A percentile compares a stretch with the other conserved stretches of the same genome.
These are phyloP conservation scores for Tulasnella sp. DNA, from an alignment of 768 basidiomycete genomes.

Conservation along the genomic window DNA sequence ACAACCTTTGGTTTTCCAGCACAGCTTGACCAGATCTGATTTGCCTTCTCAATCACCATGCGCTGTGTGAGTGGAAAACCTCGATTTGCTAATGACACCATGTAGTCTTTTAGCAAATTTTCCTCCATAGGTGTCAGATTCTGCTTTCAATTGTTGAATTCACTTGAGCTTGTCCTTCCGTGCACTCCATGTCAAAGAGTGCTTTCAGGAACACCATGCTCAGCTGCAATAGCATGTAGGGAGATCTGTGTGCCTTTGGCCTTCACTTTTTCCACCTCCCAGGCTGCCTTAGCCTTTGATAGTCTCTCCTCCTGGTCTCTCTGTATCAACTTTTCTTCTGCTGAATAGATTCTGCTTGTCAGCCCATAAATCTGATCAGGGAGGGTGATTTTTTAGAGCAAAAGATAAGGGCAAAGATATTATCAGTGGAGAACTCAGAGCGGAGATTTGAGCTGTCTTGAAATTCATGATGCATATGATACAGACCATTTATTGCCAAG, in stretches of 20 bases:
- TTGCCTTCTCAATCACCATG: constrained; percentile 28
- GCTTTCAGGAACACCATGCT: constrained; percentile 11
- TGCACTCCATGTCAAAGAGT: constrained; percentile 19
- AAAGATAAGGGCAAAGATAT: too few species aligned
- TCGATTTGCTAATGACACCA: constrained; percentile 18
- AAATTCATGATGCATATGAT: too few species aligned
- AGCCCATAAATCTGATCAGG: too few species aligned
- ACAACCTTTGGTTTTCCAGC: not conserved
- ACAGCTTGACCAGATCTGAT: constrained; percentile 18
- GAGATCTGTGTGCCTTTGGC: not conserved
- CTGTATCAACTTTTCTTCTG: not conserved
- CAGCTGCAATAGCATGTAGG: not conserved
- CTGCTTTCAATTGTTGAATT: constrained; percentile 23
- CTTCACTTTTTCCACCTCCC: not conserved
- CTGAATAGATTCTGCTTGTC: too few species aligned
- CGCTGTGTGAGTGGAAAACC: constrained; percentile 30
- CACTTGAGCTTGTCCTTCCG: constrained; percentile 20
- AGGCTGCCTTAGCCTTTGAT: not conserved
- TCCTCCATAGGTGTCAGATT: constrained; percentile 26
- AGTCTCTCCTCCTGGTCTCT: not conserved
- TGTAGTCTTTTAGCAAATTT: not conserved
- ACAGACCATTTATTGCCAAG: too few species aligned
- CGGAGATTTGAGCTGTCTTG: too few species aligned
- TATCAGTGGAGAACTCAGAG: too few species aligned
- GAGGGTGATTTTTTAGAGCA: too few species aligned